phyloP scores from a whole-genome alignment of 2,329 filamentous ascomycete genomes.

The Lasiodiplodia sp. region DNA sequence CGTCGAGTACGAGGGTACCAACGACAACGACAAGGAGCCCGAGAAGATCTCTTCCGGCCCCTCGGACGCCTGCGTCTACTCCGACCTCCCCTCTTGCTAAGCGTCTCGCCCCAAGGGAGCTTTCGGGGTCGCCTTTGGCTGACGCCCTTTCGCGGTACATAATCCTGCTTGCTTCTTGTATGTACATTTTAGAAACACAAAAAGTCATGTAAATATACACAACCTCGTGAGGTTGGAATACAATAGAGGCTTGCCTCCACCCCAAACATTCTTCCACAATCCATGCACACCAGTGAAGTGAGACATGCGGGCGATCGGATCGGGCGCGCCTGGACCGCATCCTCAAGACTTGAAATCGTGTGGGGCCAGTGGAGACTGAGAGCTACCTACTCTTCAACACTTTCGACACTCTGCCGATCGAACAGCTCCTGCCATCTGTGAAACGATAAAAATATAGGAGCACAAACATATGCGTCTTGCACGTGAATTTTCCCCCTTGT shows the following conservation, averaged over 20 bases:
- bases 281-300: not conserved
- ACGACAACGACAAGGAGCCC: conserved; percentile 45
- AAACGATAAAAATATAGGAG: too few species aligned
- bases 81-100: conserved; percentile 12
- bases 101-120: not conserved
- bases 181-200: not conserved
- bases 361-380: not conserved
- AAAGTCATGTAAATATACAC: not conserved
- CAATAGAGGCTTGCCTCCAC: conserved; percentile 1
- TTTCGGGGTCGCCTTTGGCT: not conserved
- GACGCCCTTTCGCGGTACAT: not conserved
- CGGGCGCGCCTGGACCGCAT: not conserved
- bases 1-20: conserved; percentile 43
- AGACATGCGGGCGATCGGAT: not conserved
- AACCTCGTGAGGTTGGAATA: conserved; percentile 9
- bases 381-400: not conserved
- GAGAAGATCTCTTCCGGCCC: conserved; percentile 40
- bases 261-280: not conserved
- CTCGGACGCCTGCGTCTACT: conserved; percentile 43
- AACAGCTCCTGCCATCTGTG: too few species aligned
- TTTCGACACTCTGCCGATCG: not conserved
- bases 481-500: too few species aligned
- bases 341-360: too few species aligned
- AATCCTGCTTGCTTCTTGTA: conserved; percentile 18
- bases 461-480: too few species aligned